A percentile compares a stretch with the other conserved stretches of the same genome.
Conservation (phyloP, 345 rosid species). For the Gynandropsis gynandra region DNA sequence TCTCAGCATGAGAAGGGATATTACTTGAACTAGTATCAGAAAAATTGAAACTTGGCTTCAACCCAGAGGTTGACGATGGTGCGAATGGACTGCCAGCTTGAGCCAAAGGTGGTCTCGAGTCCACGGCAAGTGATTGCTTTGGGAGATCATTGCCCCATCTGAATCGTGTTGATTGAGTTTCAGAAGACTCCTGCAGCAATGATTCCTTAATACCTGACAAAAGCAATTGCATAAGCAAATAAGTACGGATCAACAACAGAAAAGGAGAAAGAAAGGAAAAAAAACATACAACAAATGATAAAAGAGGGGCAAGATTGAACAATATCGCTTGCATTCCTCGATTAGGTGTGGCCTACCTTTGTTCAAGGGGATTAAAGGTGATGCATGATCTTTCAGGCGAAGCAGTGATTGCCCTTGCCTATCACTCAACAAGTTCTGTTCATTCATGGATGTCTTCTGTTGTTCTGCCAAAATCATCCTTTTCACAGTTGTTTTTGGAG, state of each 20-base stretch:
- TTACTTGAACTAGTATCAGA: slow-evolving; percentile 26
- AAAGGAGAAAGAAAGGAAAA: slow-evolving; percentile 11
- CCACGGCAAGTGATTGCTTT: slow-evolving; percentile 24
- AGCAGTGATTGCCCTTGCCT: slow-evolving; percentile 32
- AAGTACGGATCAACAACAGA: neutral
- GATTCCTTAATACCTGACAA: slow-evolving; percentile 37
- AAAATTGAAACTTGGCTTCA: slow-evolving; percentile 27
- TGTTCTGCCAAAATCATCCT: slow-evolving; percentile 67
- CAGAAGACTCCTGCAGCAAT: slow-evolving; percentile 31
- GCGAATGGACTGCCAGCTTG: slow-evolving; percentile 29
- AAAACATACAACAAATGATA: slow-evolving; percentile 3
- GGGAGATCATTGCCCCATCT: slow-evolving; percentile 32
- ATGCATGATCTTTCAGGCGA: slow-evolving; percentile 34
- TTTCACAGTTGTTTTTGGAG: slow-evolving; percentile 85
- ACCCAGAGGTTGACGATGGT: slow-evolving; percentile 30
- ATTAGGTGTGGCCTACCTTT: slow-evolving; percentile 41
- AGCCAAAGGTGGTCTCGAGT: slow-evolving; percentile 25
- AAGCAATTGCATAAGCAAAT: slow-evolving; percentile 18
- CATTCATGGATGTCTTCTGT: slow-evolving; percentile 35
- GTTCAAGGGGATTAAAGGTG: slow-evolving; percentile 36
- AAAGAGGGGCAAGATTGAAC: slow-evolving; percentile 8
- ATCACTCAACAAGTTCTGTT: slow-evolving; percentile 33
- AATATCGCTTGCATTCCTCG: slow-evolving; percentile 7
- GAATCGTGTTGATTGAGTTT: slow-evolving; percentile 33
- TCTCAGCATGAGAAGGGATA: slow-evolving; percentile 30